Percentiles rank a stretch among this genome's conserved stretches.
These are phyloP conservation scores for Phytophthora constricta DNA, from an alignment of 352 stramenopile species.

Conservation along the genomic window DNA sequence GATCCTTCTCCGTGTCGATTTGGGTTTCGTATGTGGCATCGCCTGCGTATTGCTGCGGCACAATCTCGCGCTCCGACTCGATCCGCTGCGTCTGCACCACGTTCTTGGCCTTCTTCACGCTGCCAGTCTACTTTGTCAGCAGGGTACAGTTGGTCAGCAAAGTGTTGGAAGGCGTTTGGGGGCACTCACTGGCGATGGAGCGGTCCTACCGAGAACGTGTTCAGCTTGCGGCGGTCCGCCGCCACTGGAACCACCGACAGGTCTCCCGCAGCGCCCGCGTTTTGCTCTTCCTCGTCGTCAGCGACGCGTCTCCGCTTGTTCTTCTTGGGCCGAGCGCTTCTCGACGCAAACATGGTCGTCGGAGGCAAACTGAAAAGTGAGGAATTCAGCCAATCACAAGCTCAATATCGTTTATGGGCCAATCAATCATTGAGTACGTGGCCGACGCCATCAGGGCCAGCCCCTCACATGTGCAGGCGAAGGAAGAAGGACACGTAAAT, in stretches of 20 bases:
- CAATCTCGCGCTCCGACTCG: constrained; percentile 77
- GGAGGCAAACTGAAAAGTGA: constrained; percentile 6
- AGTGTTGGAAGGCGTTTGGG: neutral
- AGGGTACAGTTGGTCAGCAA: neutral
- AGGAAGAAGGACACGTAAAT: too few species aligned
- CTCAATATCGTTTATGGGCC: constrained; percentile 17
- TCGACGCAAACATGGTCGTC: constrained; percentile 46
- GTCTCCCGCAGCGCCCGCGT: constrained; percentile 2
- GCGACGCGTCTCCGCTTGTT: constrained; percentile 54
- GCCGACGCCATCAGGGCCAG: too few species aligned
- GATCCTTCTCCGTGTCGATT: constrained; percentile 84
- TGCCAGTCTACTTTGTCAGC: constrained; percentile 45
- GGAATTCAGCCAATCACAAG: constrained; percentile 1
- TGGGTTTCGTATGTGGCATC: constrained; percentile 86
- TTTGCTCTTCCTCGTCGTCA: constrained; percentile 43
- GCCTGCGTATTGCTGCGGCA: constrained; percentile 80
- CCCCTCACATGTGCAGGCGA: too few species aligned
- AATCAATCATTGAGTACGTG: too few species aligned
- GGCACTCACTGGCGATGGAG: neutral
- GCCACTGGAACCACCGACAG: constrained; percentile 4
- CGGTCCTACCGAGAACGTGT: constrained; percentile 61
- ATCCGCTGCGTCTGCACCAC: constrained; percentile 63
- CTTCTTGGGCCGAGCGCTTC: constrained; percentile 49
- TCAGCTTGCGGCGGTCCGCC: constrained; percentile 40
- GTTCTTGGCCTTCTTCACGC: constrained; percentile 65